Base-by-base conservation (phyloP, 106 monocot species). In the Chionographis japonica region DNA sequence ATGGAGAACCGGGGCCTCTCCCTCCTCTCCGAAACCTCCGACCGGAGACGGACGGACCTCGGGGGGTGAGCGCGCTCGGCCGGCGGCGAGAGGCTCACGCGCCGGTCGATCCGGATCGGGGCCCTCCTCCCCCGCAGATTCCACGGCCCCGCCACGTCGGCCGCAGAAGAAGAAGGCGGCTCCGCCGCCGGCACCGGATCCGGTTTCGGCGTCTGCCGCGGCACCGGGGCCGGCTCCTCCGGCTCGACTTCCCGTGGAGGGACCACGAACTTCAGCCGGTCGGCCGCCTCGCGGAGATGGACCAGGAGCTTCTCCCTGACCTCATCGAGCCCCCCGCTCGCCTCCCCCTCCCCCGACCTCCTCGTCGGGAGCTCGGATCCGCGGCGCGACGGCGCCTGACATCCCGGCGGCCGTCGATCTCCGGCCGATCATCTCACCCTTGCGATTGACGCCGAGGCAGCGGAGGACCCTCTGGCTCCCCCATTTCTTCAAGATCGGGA, bases 231-330 rank as follows among this genome's bases (percentile, higher is more conserved):
- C 37, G 60, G 17, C 58, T 18, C 12, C 55, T n/a, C 16, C 66
- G 65, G 54, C 54, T 10, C 42, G 8, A 8, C 50, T 6, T 35
- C 58, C 12, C 1, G 0, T 27, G 27, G 27, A 27, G 66, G 59
- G 19, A 37, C 52, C 50, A 37, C 42, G 52, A 54, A n/a, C 16
- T 70, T 54, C 54, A 70, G 52, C 62, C 70, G 41, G 52, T 46
- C 76, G 18, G 50, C 71, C 35, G 62, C 69, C 70, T 65, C 63
- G 12, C 62, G 58, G 39, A 77, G 77, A 20, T 69, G 77, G 51
- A 56, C 60, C 52, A 75, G 59, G 6, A 75, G 75, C 61, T 75
- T 75, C 20, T 39, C 68, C 40, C 75, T 37, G 53, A 75, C 50
- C 68, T 51, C 54, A 53, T 61, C 68, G 18, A 75, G n/a, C 18